These are phyloP conservation scores for Rhododendron williamsianum DNA, from an alignment of 148 eudicot species.

Conservation along the genomic window DNA sequence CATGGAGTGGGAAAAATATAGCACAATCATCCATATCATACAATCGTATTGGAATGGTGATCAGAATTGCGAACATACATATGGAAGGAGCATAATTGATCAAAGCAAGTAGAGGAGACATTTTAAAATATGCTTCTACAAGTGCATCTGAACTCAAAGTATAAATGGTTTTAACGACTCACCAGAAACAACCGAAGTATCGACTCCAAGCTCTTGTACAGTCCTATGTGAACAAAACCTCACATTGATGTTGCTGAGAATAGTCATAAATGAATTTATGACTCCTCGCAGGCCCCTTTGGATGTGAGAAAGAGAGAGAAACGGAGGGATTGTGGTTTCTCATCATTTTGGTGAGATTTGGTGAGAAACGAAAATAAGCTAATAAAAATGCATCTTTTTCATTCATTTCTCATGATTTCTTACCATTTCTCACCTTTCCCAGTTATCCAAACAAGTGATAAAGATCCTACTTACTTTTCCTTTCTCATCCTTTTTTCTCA, in stretches of 20 bases:
- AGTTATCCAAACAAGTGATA: not conserved
- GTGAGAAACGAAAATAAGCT: not conserved
- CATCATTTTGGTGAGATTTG: not conserved
- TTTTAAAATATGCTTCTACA: not conserved
- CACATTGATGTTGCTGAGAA: not conserved
- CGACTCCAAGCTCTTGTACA: conserved; percentile 38
- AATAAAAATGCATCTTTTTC: not conserved
- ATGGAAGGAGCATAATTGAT: not conserved
- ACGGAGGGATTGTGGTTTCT: not conserved
- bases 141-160: not conserved
- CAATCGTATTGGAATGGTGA: not conserved
- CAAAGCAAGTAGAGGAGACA: not conserved
- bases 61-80: too few species aligned
- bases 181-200: conserved; percentile 39
- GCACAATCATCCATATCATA: not conserved
- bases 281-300: not conserved
- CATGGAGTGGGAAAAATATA: not conserved
- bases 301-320: not conserved
- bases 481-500: not conserved
- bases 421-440: not conserved
- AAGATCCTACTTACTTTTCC: not conserved
- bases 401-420: not conserved
- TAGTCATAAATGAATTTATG: not conserved
- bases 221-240: conserved; percentile 22
- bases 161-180: conserved; percentile 1